Base-by-base conservation (phyloP, 1,284 basidiomycete species). In the Pseudozyma thailandica region DNA sequence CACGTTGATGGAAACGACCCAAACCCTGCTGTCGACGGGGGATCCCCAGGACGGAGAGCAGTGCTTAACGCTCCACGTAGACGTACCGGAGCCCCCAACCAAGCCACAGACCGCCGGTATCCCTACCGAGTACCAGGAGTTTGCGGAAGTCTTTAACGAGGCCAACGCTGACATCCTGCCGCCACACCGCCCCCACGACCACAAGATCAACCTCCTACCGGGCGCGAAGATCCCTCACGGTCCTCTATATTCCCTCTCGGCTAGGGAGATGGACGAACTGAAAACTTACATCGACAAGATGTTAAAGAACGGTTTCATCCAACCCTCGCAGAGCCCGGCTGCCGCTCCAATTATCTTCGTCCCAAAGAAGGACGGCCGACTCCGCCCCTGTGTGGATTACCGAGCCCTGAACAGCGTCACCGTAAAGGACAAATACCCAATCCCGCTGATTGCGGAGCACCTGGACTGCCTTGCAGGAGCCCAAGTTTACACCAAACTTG, bases 361-460 rank as follows among this genome's bases (percentile, higher is more conserved):
- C 30, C 30, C 30, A 15, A 31, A 31, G 30, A 31, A 31, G 15
- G 30, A 31, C 15, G 30, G 30, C 30, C 7, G 15, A 31, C 30
- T 31, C 0, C 70, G 83, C 0, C 79, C 86, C 0, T 85, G 85
- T 50, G 80, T 86, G 1, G 85, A 88, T 60, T 88, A 85, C 69
- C 72, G 83, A 0, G 78, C 80, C 9, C 78, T 87, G 23, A 88
- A 87, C 60, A 35, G 53, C 0, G 57, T 63, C 81, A 86, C 84
- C 0, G 63, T 82, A 2, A 85, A 85, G 60, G 83, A 85, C 21
- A 61, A 59, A 0, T 83, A 84, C 50, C 83, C 83, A 0, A 47
- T 86, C 1, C 86, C 84, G 0, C 74, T 78, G 0, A 80, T 86
- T 3, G 70, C 82, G 20, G 83, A 86, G 37, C 83, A 84, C 12